Conservation (phyloP, 2,329 filamentous ascomycete genomes). For the Aspergillus hiratsukae region DNA sequence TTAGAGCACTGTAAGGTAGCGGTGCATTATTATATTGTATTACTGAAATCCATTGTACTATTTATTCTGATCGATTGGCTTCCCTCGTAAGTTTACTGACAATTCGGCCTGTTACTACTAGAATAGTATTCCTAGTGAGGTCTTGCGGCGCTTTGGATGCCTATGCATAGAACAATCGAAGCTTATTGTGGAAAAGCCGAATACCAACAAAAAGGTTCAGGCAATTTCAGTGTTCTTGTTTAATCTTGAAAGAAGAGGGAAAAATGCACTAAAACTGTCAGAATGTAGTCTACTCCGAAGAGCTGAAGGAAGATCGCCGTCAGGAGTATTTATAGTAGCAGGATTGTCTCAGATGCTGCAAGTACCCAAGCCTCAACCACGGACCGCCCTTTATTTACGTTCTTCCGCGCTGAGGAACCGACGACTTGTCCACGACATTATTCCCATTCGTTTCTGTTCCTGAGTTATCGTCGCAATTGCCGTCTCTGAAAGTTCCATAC, state of each 20-base stretch:
- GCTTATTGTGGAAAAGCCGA: too few relatives aligned
- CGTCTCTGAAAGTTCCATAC: not conserved
- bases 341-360: not conserved
- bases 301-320: not conserved
- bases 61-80: slow-evolving; percentile 5
- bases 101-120: not conserved
- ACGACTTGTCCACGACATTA: not conserved
- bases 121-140: not conserved
- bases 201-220: too few relatives aligned
- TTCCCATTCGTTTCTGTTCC: not conserved
- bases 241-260: too few relatives aligned
- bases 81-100: not conserved
- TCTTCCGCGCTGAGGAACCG: not conserved
- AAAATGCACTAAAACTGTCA: too few relatives aligned
- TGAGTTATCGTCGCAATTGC: not conserved
- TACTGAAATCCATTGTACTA: slow-evolving; percentile 13
- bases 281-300: too few relatives aligned
- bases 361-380: not conserved
- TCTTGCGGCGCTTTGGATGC: not conserved
- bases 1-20: slow-evolving; percentile 6
- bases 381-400: not conserved
- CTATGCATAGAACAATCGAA: too few relatives aligned
- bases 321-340: not conserved
- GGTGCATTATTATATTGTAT: slow-evolving; percentile 14
- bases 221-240: too few relatives aligned